Evolutionary conservation across 768 basidiomycete genomes (phyloP).

Genomic region (Lactarius trivialis): DNA sequence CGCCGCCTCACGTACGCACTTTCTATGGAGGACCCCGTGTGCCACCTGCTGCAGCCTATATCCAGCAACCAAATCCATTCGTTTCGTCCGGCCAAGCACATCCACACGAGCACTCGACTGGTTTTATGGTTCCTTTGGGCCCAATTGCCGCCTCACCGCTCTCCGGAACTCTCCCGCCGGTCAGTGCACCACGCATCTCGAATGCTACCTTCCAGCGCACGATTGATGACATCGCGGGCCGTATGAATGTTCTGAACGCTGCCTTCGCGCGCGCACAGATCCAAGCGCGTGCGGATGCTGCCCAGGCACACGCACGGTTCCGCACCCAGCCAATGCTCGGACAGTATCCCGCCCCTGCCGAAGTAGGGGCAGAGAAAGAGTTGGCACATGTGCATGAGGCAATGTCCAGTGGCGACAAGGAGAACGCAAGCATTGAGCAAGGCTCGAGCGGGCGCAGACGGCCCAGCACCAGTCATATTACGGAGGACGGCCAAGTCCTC

Average conservation of each 20-base stretch:
- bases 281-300: constrained; percentile 20
- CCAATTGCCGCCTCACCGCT: constrained; percentile 18
- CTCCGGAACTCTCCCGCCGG: constrained; percentile 32
- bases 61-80: constrained; percentile 6
- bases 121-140: constrained; percentile 10
- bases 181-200: constrained; percentile 38
- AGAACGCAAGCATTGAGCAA: constrained; percentile 30
- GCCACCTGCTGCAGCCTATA: neutral
- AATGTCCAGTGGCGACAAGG: constrained; percentile 29
- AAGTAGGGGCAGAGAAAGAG: constrained; percentile 14
- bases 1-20: neutral
- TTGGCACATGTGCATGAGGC: neutral
- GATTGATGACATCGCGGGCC: constrained; percentile 42
- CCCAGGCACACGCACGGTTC: constrained; percentile 10
- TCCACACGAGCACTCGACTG: constrained; percentile 6
- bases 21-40: constrained; percentile 13
- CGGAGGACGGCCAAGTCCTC: constrained; percentile 25
- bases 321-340: constrained; percentile 8
- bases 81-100: constrained; percentile 1
- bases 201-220: constrained; percentile 38
- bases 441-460: constrained; percentile 25
- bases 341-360: constrained; percentile 4
- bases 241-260: constrained; percentile 36
- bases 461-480: constrained; percentile 3
- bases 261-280: constrained; percentile 23